phyloP scores from a whole-genome alignment of 768 basidiomycete species.

The Collybia mongolica region DNA sequence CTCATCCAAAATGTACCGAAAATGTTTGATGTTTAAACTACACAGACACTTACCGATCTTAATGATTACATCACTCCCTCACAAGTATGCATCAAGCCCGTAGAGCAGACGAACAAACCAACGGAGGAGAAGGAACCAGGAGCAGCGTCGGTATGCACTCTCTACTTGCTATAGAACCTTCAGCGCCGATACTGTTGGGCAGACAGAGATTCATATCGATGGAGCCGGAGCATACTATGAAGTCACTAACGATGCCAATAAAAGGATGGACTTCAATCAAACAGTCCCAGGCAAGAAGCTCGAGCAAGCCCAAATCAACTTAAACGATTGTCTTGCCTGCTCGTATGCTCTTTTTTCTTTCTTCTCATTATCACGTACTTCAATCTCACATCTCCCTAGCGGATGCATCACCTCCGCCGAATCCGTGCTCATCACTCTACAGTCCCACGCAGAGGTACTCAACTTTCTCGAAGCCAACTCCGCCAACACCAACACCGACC shows the following conservation, averaged over 20 bases:
- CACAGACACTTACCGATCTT: constrained; percentile 85
- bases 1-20: constrained; percentile 8
- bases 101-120: constrained; percentile 44
- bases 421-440: constrained; percentile 92
- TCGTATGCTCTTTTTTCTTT: constrained; percentile 65
- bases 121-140: constrained; percentile 27
- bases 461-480: constrained; percentile 65
- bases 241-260: constrained; percentile 40
- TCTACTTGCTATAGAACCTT: neutral
- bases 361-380: neutral
- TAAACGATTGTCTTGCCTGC: constrained; percentile 98
- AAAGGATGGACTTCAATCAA: neutral
- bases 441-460: constrained; percentile 92
- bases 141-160: constrained; percentile 32
- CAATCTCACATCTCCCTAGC: constrained; percentile 35
- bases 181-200: constrained; percentile 6
- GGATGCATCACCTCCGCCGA: constrained; percentile 99
- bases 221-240: constrained; percentile 86
- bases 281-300: constrained; percentile 54
- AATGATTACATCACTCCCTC: constrained; percentile 98
- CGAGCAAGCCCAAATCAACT: constrained; percentile 90
- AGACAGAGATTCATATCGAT: constrained; percentile 96
- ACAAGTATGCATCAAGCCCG: constrained; percentile 97
- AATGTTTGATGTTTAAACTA: neutral
- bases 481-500: constrained; percentile 6